Base-by-base conservation (phyloP, 768 basidiomycete species). In the Amanita molliuscula region DNA sequence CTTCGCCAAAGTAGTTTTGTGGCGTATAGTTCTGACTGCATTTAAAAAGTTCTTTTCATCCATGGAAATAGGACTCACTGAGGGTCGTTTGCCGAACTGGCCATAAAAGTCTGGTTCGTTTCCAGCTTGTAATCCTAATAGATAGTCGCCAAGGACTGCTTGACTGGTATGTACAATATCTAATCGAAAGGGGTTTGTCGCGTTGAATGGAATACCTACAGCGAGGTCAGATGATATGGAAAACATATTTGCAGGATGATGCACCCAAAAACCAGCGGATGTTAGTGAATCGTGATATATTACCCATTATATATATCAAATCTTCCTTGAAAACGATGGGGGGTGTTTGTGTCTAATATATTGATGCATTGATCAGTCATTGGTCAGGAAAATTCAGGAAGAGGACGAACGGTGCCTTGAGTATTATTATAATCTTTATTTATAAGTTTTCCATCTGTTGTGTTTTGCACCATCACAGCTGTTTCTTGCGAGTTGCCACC, bases 401-500 rank as follows among this genome's bases (percentile, higher is more conserved):
- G 48, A 70, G 67, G 61, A 41, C 49, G 36, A 16, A 50, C 49
- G 11, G 49, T 50, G 40, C 40, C 49, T 11, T 29, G 31, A 13
- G 49, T 50, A n/a, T 43, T 31, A 28, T 28, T 25, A 5, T 50
- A 43, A 50, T 44, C 40, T 29, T 86, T 88, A 42, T 75, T 66
- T 21, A 85, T 64, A 20, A 73, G 72, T 8, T 64, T 63, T 25
- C 69, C 70, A 52, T 78, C 71, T 0, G 74, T 60, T 6, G 80
- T 73, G 31, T 65, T 70, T 41, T 67, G 66, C 7, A 78, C 79
- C 53, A 79, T 61, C 3, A 65, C 59, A 7, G 79, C 82, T 2
- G 69, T 74, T 49, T 92, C 88, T 59, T 90, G 88, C 0, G 83
- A 81, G 63, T 90, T 90, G 41, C 88, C 88, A 21, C 88, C 88